These are phyloP conservation scores for Candida schatavii DNA, from an alignment of 805 yeast genomes.

Conservation along the genomic window DNA sequence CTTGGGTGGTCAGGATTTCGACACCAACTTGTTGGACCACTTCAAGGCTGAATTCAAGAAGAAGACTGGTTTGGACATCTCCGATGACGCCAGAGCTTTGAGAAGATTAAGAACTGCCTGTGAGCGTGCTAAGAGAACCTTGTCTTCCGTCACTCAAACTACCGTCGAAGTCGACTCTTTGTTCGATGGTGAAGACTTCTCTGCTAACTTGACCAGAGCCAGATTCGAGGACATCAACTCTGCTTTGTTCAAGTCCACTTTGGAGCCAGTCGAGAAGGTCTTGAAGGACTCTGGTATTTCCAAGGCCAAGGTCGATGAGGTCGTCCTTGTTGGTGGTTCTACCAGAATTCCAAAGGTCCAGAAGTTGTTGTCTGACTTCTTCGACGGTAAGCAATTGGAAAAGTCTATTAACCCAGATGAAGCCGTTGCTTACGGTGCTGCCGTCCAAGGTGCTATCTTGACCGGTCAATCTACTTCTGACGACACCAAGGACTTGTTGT, in stretches of 20 bases:
- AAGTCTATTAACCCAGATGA: constrained; percentile 50
- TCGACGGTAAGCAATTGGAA: constrained; percentile 49
- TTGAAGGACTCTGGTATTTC: constrained; percentile 44
- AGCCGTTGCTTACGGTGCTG: constrained; percentile 53
- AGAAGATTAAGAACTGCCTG: constrained; percentile 52
- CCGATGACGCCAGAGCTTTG: constrained; percentile 47
- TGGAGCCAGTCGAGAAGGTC: constrained; percentile 50
- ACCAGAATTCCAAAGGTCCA: constrained; percentile 53
- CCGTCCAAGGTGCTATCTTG: constrained; percentile 51
- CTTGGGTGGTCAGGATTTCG: constrained; percentile 53
- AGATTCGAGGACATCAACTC: constrained; percentile 50
- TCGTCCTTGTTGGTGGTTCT: constrained; percentile 51
- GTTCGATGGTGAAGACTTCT: constrained; percentile 49
- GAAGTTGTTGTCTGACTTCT: constrained; percentile 49
- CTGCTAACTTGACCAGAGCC: constrained; percentile 49
- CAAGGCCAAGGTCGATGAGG: constrained; percentile 44
- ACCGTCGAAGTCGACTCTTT: constrained; percentile 49
- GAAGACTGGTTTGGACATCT: constrained; percentile 46
- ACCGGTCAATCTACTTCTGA: constrained; percentile 49
- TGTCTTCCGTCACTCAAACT: constrained; percentile 49
- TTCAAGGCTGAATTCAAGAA: constrained; percentile 46
- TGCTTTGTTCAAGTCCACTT: constrained; percentile 48
- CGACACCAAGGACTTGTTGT: constrained; percentile 49
- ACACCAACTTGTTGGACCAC: constrained; percentile 48
- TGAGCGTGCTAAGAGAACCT: constrained; percentile 52